Evolutionary conservation across 768 basidiomycete genomes (phyloP).

Genomic region (Pleurotus tuber-regium): DNA sequence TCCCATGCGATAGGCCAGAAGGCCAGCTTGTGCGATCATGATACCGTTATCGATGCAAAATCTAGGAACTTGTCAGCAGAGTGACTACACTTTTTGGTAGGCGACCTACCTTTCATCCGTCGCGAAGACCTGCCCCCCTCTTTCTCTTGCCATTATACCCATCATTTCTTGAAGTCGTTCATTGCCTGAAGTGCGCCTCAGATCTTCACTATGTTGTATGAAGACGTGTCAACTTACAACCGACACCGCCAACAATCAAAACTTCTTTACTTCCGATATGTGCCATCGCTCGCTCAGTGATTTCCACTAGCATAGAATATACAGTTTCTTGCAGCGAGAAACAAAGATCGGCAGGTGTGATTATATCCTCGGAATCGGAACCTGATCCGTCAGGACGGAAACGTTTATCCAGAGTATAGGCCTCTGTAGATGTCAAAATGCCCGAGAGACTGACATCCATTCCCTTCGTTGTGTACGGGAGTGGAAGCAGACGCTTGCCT

Average conservation of each 20-base stretch:
- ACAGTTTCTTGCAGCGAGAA: conserved; percentile 97
- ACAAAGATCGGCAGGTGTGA: conserved; percentile 95
- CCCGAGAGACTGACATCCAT: conserved; percentile 99
- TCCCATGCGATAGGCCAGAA: conserved; percentile 91
- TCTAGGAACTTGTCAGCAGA: conserved; percentile 35
- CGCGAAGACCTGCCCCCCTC: conserved; percentile 87
- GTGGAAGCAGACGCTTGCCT: conserved; percentile 75
- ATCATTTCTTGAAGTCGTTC: conserved; percentile 97
- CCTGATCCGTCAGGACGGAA: conserved; percentile 48
- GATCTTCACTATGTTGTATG: background rate
- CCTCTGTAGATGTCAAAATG: conserved; percentile 83
- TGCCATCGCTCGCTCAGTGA: conserved; percentile 98
- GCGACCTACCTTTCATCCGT: conserved; percentile 84
- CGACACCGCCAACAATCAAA: conserved; percentile 97
- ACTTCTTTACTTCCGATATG: conserved; percentile 97
- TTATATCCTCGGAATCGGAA: conserved; percentile 55
- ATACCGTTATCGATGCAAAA: conserved; percentile 99
- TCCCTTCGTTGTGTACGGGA: conserved; percentile 97
- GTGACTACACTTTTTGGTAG: background rate
- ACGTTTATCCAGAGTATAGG: conserved; percentile 84
- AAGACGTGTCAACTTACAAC: conserved; percentile 61
- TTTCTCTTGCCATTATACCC: conserved; percentile 93
- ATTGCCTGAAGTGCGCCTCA: conserved; percentile 58
- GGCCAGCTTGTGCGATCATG: conserved; percentile 98
- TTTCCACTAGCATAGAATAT: conserved; percentile 98